These are phyloP conservation scores for Eremothecium gossypii DNA, from an alignment of 1,139 yeast genomes.

Conservation along the genomic window DNA sequence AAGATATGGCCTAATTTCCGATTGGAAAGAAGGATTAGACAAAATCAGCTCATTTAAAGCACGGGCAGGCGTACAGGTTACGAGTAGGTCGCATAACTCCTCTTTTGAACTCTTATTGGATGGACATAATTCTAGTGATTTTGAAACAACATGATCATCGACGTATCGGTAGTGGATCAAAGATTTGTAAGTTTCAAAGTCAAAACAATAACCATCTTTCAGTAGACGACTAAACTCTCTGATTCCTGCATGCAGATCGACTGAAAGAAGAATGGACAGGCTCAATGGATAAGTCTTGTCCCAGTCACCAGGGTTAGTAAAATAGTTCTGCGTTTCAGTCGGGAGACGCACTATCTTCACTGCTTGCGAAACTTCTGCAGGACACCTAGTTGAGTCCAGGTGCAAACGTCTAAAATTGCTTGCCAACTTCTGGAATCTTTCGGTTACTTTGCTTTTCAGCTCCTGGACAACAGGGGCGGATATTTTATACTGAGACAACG, in stretches of 20 bases:
- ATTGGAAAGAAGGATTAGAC: constrained; percentile 13
- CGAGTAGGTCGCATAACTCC: constrained; percentile 16
- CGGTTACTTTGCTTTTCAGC: constrained; percentile 25
- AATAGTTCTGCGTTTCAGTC: constrained; percentile 18
- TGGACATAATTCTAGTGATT: constrained; percentile 15
- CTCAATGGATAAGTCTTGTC: constrained; percentile 27
- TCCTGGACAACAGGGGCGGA: constrained; percentile 31
- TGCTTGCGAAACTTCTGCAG: constrained; percentile 25
- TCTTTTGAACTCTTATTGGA: constrained; percentile 15
- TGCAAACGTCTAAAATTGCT: constrained; percentile 20
- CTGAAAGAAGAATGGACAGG: constrained; percentile 22
- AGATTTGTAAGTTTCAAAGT: constrained; percentile 26
- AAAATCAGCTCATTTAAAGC: constrained; percentile 12
- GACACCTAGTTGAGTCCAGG: constrained; percentile 18
- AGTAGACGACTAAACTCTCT: constrained; percentile 21
- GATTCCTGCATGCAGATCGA: constrained; percentile 19
- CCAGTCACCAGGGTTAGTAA: constrained; percentile 28
- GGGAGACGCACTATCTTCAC: constrained; percentile 20
- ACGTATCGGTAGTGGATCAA: constrained; percentile 16
- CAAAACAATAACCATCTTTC: constrained; percentile 25
- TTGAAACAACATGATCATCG: constrained; percentile 15
- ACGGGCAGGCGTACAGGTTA: constrained; percentile 11
- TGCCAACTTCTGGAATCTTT: constrained; percentile 17
- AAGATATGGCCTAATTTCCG: constrained; percentile 17
- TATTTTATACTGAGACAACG: constrained; percentile 38